Base-by-base conservation (phyloP, 352 stramenopile species). In the Globisporangium carolinianum region DNA sequence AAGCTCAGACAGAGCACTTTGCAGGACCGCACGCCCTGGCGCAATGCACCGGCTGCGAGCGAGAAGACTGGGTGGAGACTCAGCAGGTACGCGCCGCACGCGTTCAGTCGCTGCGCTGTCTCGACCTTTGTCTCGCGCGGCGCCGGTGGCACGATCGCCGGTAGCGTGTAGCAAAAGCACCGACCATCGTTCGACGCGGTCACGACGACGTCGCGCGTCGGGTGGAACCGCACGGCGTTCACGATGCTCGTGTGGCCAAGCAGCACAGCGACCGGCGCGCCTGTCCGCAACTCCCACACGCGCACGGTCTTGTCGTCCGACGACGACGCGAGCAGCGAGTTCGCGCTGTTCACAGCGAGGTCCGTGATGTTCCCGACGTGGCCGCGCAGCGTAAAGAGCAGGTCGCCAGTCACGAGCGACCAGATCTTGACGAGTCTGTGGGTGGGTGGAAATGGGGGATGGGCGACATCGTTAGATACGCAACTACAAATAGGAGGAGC, bases 391-490 rank as follows among this genome's bases (percentile, higher is more conserved):
- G 87, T 94, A 54, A 92, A 91, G 5, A 84, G 53, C 1, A 96
- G 66, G 48, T 94, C 77, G 6, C 87, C 87, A 6, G 87, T 95
- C 32, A 68, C 73, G 37, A 98, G 66, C 53, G 87, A 97, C 89
- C 97, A 99, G 38, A 99, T 85, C 69, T 99, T 98, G 37, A 98
- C 91, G 12, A 99, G 72, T 52, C 91, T 96, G 60, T 47, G 8
- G 24, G 24, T 2, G 24, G 3, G 24, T 32, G 24, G 24, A 32
- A 32, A 3, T 32, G 24, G 24, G 24, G 2, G 24, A 32, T 32
- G 24, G 24, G 24, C 24, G 24, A 32, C 3, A 32, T 32, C 24
- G 24, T 32, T 32, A 32, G 24, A 32, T 32, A 32, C 24, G 2
- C 24, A 32, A 32, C 3, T 32, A 3, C 24, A 32, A 32, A 32